These are phyloP conservation scores for Rutidosis leptorrhynchoides DNA, from an alignment of 129 eudicot species.

Conservation along the genomic window DNA sequence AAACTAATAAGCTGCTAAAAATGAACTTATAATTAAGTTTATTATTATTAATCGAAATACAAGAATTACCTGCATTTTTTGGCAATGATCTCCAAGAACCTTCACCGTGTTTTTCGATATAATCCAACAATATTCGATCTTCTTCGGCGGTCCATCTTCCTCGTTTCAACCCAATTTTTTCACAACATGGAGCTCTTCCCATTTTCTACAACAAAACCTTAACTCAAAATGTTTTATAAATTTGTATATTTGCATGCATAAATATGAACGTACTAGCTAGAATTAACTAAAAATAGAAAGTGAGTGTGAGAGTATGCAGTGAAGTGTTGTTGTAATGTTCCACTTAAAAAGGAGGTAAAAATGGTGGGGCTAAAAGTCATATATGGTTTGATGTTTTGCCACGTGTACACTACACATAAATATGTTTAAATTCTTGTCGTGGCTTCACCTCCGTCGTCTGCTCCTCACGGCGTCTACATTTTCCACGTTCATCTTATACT, in stretches of 20 bases:
- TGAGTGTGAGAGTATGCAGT: background rate
- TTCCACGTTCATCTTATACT: conserved; percentile 20
- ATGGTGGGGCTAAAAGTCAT: background rate
- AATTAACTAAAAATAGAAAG: background rate
- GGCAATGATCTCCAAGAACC: conserved; percentile 91
- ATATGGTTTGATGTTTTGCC: conserved; percentile 39
- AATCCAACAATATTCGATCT: conserved; percentile 52
- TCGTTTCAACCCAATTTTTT: conserved; percentile 64
- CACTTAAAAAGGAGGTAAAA: background rate
- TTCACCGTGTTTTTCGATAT: conserved; percentile 70
- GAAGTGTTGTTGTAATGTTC: conserved; percentile 3
- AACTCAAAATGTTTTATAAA: background rate
- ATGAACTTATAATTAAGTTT: no score
- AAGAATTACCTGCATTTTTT: conserved; percentile 66
- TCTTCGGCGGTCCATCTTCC: conserved; percentile 88
- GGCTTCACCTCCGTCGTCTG: conserved; percentile 55
- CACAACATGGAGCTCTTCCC: conserved; percentile 94
- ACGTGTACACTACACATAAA: conserved; percentile 27
- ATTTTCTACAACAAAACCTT: conserved; percentile 19
- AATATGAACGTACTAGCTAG: background rate
- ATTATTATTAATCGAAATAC: no score
- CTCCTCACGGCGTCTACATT: conserved; percentile 42
- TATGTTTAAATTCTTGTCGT: conserved; percentile 32
- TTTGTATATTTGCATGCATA: conserved; percentile 18
- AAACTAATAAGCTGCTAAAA: background rate